Base-by-base conservation (phyloP, 164 flowering plant genomes). In the Magnolia sinica region DNA sequence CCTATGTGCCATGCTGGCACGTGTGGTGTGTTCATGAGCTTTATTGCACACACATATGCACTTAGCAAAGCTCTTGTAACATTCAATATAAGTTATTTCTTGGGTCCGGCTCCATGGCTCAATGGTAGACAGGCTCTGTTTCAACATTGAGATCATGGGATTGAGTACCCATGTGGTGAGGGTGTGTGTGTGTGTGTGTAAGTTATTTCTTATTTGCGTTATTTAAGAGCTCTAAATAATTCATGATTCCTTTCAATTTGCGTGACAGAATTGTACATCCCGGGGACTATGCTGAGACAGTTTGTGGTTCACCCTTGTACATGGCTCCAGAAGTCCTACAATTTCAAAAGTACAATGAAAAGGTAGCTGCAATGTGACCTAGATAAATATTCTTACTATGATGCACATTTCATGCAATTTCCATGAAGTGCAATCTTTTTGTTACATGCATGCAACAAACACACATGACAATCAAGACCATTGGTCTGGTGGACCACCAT, bases 261-360 rank as follows among this genome's bases (percentile, higher is more conserved):
- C 37, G 49, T 16, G 64, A 76, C 87, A 89, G 92, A 83, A 78
- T 63, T 23, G 50, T 86, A 52, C 72, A 23, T 75, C 88, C 90
- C 8, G 84, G 83, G 27, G 83, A 83, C 18, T 74, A 74, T 81
- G 88, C 83, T 1, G 91, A 89, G 76, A 89, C 88, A 22, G 88
- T 90, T 59, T 91, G 92, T 81, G 92, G 93, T 0, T 83, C 93
- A 8, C 91, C 90, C 50, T 76, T 83, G 13, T 91, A 89, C 85
- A 88, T 91, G 95, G 95, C 92, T 79, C 95, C 93, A 7, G 95
- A 88, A 85, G 83, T 90, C 72, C 80, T 89, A 59, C 85, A 84
- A 61, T 89, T 88, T 76, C 86, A 88, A 77, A 83, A 76, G 80
- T 89, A 91, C 67, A 85, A 91, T 87, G 87, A 83, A 45, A 91